phyloP scores from a whole-genome alignment of 192 early-diverging fungal genomes.

The Haplosporangium gracile region DNA sequence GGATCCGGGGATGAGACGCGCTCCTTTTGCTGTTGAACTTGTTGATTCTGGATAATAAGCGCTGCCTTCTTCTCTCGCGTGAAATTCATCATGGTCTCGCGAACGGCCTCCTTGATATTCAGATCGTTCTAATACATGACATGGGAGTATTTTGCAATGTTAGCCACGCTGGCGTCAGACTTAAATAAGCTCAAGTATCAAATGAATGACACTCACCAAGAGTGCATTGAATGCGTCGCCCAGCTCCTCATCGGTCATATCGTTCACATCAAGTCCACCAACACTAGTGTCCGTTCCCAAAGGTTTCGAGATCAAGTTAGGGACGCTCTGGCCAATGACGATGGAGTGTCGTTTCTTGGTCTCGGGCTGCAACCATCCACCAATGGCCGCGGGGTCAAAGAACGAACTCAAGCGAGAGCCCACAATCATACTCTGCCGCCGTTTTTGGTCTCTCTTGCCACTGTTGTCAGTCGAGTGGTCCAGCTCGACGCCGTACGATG shows the following conservation, averaged over 20 bases:
- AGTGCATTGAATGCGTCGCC: slow-evolving; percentile 23
- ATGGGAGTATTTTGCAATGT: not conserved
- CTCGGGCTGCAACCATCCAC: slow-evolving; percentile 45
- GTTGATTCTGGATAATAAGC: slow-evolving; percentile 56
- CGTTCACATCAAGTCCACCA: slow-evolving; percentile 19
- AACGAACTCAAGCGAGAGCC: slow-evolving; percentile 51
- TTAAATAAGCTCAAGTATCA: not conserved
- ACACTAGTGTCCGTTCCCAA: not conserved
- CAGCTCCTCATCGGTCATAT: slow-evolving; percentile 45
- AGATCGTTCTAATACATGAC: slow-evolving; percentile 51
- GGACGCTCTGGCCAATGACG: slow-evolving; percentile 26
- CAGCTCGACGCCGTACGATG: slow-evolving; percentile 17
- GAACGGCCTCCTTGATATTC: slow-evolving; percentile 58
- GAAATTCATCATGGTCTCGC: slow-evolving; percentile 56
- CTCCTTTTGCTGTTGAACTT: slow-evolving; percentile 40
- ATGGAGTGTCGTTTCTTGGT: slow-evolving; percentile 42
- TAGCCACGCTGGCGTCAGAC: not conserved
- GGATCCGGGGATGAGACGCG: slow-evolving; percentile 43
- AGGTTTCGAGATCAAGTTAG: slow-evolving; percentile 39
- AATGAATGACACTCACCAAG: slow-evolving; percentile 11
- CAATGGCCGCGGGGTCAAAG: slow-evolving; percentile 41
- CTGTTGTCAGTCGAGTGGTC: slow-evolving; percentile 19
- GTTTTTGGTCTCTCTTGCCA: slow-evolving; percentile 18
- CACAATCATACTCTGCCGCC: slow-evolving; percentile 53
- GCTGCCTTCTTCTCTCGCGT: slow-evolving; percentile 52